Conservation (phyloP, 345 rosid species). For the Dipteronia dyeriana region DNA sequence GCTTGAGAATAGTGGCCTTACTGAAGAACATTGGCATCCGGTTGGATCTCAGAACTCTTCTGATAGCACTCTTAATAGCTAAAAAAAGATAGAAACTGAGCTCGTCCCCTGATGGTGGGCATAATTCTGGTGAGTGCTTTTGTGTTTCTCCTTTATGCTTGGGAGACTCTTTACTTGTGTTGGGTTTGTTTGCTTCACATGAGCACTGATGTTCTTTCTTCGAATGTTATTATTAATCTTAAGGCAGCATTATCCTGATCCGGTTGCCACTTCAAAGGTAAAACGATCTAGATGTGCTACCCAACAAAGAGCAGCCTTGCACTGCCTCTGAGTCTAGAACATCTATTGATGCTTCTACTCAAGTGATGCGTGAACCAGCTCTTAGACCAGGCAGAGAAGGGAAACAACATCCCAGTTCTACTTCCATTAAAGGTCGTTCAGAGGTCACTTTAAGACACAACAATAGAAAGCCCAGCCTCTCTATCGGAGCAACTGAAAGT, state of each 20-base stretch:
- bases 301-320: slow-evolving; percentile 45
- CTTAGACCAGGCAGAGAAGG: slow-evolving; percentile 29
- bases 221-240: slow-evolving; percentile 48
- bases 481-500: background rate
- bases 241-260: slow-evolving; percentile 77
- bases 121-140: slow-evolving; percentile 64
- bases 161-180: slow-evolving; percentile 50
- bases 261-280: slow-evolving; percentile 69
- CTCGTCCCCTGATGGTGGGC: slow-evolving; percentile 37
- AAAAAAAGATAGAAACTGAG: slow-evolving; percentile 44
- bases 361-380: slow-evolving; percentile 21
- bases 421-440: slow-evolving; percentile 22
- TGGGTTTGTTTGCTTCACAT: slow-evolving; percentile 52
- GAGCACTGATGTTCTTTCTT: slow-evolving; percentile 48
- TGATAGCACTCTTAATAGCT: slow-evolving; percentile 50
- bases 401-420: slow-evolving; percentile 29
- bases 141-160: slow-evolving; percentile 46
- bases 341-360: slow-evolving; percentile 11
- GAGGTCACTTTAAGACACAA: slow-evolving; percentile 14
- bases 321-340: slow-evolving; percentile 29
- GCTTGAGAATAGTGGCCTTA: slow-evolving; percentile 55
- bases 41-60: slow-evolving; percentile 39
- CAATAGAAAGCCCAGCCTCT: slow-evolving; percentile 21
- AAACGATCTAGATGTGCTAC: slow-evolving; percentile 44
- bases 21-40: slow-evolving; percentile 60